Evolutionary conservation across 2,329 filamentous ascomycete species (phyloP), one percentile per base, ranked within the genome.

Genomic region (Corinectria fuckeliana): DNA sequence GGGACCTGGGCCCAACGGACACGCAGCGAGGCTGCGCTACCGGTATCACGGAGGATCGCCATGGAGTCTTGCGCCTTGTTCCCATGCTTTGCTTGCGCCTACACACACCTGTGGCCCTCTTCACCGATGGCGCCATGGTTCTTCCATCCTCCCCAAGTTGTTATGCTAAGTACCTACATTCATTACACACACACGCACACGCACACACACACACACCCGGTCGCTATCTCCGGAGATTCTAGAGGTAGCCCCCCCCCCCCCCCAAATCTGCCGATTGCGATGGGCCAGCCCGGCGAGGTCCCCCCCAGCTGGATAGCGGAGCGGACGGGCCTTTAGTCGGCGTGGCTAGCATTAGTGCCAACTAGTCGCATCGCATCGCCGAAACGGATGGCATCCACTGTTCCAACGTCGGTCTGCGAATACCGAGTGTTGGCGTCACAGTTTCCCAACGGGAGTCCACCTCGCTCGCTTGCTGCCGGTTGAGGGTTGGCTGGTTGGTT

Each of bases 1-100:
- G 50, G 58, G 58, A 61, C 54, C 57, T 50, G 58, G 58, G 53
- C 50, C 16, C 16, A 38, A 52, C 30, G 41, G 53, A n/a, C n/a
- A n/a, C n/a, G 41, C n/a, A 7, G n/a, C 39, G 21, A 25, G 21
- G 39, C 32, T 16, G 16, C 11, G n/a, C n/a, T n/a, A n/a, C n/a
- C n/a, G n/a, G n/a, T 25, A 26, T 42, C 39, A 44, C 4, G 7
- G 41, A 44, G 21, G 41, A 26, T 26, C 39, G 21, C n/a, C 39
- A 23, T 14, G 18, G 21, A 42, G 20, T 36, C 34, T 18, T 36
- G 34, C 34, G 14, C 34, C 34, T 16, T n/a, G n/a, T n/a, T n/a
- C n/a, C n/a, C n/a, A n/a, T n/a, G n/a, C n/a, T n/a, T n/a, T n/a
- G n/a, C n/a, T n/a, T n/a, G n/a, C n/a, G n/a, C n/a, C n/a, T n/a